Percentiles rank a stretch among this genome's conserved stretches.
These are phyloP conservation scores for Ustulina deusta DNA, from an alignment of 2,329 filamentous ascomycete genomes.

Conservation along the genomic window DNA sequence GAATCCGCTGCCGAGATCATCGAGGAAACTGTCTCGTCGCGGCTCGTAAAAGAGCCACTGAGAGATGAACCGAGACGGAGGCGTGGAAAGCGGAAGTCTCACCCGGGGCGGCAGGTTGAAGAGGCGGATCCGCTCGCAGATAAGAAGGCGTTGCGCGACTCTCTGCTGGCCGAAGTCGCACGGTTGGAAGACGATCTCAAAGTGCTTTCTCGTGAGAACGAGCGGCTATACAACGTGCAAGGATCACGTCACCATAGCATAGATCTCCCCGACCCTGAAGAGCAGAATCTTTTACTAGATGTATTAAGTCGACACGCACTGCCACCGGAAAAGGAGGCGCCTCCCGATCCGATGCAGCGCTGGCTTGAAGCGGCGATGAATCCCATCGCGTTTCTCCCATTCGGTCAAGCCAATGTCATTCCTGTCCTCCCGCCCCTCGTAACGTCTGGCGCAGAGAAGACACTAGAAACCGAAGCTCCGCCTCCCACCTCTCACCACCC, in stretches of 20 bases:
- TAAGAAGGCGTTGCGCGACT: slow-evolving; percentile 65
- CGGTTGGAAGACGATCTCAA: slow-evolving; percentile 70
- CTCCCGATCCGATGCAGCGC: slow-evolving; percentile 52
- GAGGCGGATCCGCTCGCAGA: slow-evolving; percentile 58
- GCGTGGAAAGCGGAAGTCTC: slow-evolving; percentile 44
- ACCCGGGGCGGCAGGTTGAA: slow-evolving; percentile 58
- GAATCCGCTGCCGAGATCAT: slow-evolving; percentile 28
- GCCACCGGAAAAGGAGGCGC: slow-evolving; percentile 51
- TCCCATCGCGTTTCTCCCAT: slow-evolving; percentile 65
- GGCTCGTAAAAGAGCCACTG: slow-evolving; percentile 27
- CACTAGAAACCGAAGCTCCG: slow-evolving; percentile 51
- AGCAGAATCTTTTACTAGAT: slow-evolving; percentile 56
- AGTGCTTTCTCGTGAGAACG: slow-evolving; percentile 68
- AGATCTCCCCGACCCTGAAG: slow-evolving; percentile 46
- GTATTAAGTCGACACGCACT: slow-evolving; percentile 58
- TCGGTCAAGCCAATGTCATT: slow-evolving; percentile 54
- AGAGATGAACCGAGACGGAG: slow-evolving; percentile 36
- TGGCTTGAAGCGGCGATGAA: slow-evolving; percentile 64
- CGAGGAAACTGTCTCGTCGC: slow-evolving; percentile 20
- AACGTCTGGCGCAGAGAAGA: slow-evolving; percentile 40
- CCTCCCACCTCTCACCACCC: slow-evolving; percentile 73
- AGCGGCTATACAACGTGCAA: slow-evolving; percentile 61
- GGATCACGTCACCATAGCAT: slow-evolving; percentile 47
- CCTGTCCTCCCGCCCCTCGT: slow-evolving; percentile 45
- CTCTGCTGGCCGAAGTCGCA: slow-evolving; percentile 66